Base-by-base conservation (phyloP, 495 filamentous ascomycete genomes). In the Aspergillus cavernicola region DNA sequence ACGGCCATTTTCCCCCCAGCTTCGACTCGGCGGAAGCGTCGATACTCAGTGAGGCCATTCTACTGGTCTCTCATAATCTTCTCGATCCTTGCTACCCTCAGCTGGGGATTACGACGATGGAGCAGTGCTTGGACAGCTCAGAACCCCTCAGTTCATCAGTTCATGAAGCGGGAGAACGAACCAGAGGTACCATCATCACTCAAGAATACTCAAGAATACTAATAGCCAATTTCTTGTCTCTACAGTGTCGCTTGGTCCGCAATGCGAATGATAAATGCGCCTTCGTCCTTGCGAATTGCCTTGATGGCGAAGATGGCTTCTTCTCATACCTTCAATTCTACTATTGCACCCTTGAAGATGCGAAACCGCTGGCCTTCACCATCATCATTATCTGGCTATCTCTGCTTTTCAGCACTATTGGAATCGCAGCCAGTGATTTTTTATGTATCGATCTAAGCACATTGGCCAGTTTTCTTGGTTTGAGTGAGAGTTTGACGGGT, bases 371-470 rank as follows among this genome's bases (percentile, higher is more conserved):
- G 48, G 90, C 89, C 18, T 92, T 97, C 59, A 66, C 74, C 4
- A 75, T 96, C 26, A 70, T 99, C 26, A 74, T 86, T 23, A 50
- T 84, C 36, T 99, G 95, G 95, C 75, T 96, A 6, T 87, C 81
- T n/a, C 73, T 96, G 22, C 82, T 97, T 6, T 99, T 99, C 64
- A 92, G 85, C 57, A 97, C 95, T 2, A 96, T 99, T 48, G 95
- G 95, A n/a, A 96, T 97, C 58, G 95, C 95, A 6, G 93, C 95
- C 19, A 95, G 88, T 62, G 95, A 99, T 66, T 99, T 97, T 73
- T 89, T 99, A 68, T 97, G 92, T 70, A 84, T 97, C 66, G 95
- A 99, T 65, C 79, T 99, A 28, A 92, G 89, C 67, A 96, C 95
- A 15, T 88, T 97, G 53, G 83, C 95, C 16, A 85, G 75, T 54